Base-by-base conservation (phyloP, 2,329 filamentous ascomycete species). In the Ascochyta clinopodiicola region DNA sequence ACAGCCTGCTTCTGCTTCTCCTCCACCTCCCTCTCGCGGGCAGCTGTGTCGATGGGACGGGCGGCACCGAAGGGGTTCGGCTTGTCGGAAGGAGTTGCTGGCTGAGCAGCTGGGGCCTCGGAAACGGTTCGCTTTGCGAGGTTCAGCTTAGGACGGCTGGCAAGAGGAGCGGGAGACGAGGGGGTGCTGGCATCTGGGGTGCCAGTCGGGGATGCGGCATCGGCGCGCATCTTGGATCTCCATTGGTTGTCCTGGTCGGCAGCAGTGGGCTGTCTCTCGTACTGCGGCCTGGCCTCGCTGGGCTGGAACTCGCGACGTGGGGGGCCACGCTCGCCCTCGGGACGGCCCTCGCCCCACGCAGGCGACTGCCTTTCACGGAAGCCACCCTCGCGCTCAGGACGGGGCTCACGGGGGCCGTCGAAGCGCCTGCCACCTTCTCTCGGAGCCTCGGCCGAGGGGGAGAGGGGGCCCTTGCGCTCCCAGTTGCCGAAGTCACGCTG, bases 161-260 rank as follows among this genome's bases (percentile, higher is more conserved):
- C 84, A 21, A 86, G 84, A 44, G 87, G 84, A 15, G 88, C 87
- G 43, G 92, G 91, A 22, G 91, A 87, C 6, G 91, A 86, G 9
- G 91, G 90, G 64, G 88, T 86, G 72, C 88, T 92, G 56, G 86
- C 84, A 57, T 95, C 90, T 48, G 88, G 89, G 34, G 88, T 88
- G 56, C 85, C 82, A 35, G 83, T 84, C 21, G 88, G 84, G 12
- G 88, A 87, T 75, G 86, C 86, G 44, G 83, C 78, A 68, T 96
- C 93, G n/a, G 94, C 91, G 64, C 87, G 89, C 93, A 98, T 98
- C 77, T 85, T 90, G 64, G 84, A 83, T 68, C 95, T 89, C 95
- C 95, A 99, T 78, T 96, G 88, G 79, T 88, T 96, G 75, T 98
- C 95, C 71, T 91, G 86, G 57, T 99, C 95, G 44, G 95, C 90